These are phyloP conservation scores for Adiantum capillusveneris DNA, from an alignment of 75 land plant genomes.

Conservation along the genomic window DNA sequence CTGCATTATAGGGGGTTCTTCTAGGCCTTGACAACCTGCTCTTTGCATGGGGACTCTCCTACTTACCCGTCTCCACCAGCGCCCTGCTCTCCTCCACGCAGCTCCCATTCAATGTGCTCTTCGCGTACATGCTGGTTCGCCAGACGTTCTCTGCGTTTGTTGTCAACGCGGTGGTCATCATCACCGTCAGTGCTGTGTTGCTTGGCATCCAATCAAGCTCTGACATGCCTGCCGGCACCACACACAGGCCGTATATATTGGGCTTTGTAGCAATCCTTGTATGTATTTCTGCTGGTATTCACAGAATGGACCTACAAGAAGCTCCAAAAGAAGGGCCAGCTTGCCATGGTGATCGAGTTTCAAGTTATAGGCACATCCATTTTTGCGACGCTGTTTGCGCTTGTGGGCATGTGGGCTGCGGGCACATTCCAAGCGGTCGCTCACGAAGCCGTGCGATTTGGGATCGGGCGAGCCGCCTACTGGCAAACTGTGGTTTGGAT, in stretches of 20 bases:
- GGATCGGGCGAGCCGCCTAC: conserved; percentile 31
- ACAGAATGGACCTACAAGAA: conserved; percentile 9
- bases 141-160: conserved; percentile 13
- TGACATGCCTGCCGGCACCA: conserved; percentile 14
- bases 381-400: conserved; percentile 7
- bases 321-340: conserved; percentile 1
- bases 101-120: conserved; percentile 18
- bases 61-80: conserved; percentile 52
- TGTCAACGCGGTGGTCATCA: conserved; percentile 14
- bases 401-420: conserved; percentile 17
- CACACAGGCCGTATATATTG: conserved; percentile 3
- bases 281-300: conserved; percentile 23
- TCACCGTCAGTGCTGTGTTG: conserved; percentile 14
- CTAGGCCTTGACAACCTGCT: conserved; percentile 46
- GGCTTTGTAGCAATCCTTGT: conserved; percentile 16
- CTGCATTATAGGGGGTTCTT: conserved; percentile 36
- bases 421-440: conserved; percentile 21
- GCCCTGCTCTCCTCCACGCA: not conserved
- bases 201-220: conserved; percentile 9
- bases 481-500: conserved; percentile 23
- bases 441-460: conserved; percentile 31
- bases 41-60: conserved; percentile 42
- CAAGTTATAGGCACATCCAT: conserved; percentile 11
- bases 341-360: conserved; percentile 13
- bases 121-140: conserved; percentile 18